Conservation (phyloP, 2,329 filamentous ascomycete genomes). For the Fusarium udum region DNA sequence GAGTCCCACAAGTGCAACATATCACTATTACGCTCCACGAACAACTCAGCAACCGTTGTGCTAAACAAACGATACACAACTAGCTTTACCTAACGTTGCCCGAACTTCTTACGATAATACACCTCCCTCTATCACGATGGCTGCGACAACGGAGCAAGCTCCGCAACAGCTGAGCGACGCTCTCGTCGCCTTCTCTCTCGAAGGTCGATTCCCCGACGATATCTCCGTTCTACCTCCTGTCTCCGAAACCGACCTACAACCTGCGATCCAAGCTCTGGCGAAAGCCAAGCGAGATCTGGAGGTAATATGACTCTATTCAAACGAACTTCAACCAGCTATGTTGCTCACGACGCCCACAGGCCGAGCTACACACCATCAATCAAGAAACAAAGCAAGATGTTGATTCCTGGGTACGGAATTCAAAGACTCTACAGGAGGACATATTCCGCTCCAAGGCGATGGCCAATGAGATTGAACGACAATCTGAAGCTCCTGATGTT, state of each 20-base stretch:
- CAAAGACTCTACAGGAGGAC: constrained; percentile 84
- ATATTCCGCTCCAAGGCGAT: constrained; percentile 82
- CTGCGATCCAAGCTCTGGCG: constrained; percentile 52
- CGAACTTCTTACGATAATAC: background rate
- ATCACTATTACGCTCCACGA: background rate
- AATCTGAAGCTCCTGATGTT: constrained; percentile 72
- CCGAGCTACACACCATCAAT: constrained; percentile 80
- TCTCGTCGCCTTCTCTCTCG: constrained; percentile 53
- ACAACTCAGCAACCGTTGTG: background rate
- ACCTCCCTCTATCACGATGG: constrained; percentile 40
- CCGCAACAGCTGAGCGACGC: constrained; percentile 51
- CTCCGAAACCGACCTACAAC: constrained; percentile 50
- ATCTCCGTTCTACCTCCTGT: constrained; percentile 50
- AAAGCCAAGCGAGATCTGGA: constrained; percentile 51
- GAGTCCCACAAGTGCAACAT: background rate
- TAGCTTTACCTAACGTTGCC: constrained; percentile 20
- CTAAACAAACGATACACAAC: constrained; percentile 3
- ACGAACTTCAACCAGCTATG: constrained; percentile 3
- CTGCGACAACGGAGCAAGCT: constrained; percentile 38
- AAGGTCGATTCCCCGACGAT: constrained; percentile 54
- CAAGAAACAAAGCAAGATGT: constrained; percentile 81
- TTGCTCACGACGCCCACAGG: constrained; percentile 41
- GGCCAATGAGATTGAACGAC: constrained; percentile 81
- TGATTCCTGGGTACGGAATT: constrained; percentile 85
- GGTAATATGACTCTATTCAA: constrained; percentile 42